Percentiles rank a stretch among this genome's conserved stretches.
phyloP scores from a whole-genome alignment of 2,329 filamentous ascomycete genomes.

The Alternaria ethzedia region DNA sequence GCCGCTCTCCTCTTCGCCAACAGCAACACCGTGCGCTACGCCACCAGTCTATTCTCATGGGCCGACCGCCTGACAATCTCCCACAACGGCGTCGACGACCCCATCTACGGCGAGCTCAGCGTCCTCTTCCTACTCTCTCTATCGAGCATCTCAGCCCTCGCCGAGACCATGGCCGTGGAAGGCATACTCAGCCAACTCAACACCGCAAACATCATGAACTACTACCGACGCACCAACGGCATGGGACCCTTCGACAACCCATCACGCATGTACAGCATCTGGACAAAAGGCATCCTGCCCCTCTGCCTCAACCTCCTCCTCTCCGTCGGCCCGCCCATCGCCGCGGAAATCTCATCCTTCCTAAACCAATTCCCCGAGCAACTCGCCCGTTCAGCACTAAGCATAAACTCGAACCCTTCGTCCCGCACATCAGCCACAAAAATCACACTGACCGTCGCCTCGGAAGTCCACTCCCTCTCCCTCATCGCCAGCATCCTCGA shows the following conservation, averaged over 20 bases:
- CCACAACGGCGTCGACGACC: constrained; percentile 68
- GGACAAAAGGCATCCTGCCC: constrained; percentile 86
- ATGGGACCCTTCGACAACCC: constrained; percentile 82
- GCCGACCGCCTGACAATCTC: constrained; percentile 76
- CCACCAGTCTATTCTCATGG: constrained; percentile 91
- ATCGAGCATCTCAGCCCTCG: constrained; percentile 78
- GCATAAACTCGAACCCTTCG: constrained; percentile 65
- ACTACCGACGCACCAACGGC: constrained; percentile 70
- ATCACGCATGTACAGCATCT: constrained; percentile 82
- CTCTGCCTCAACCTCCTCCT: constrained; percentile 87
- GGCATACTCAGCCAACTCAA: constrained; percentile 80
- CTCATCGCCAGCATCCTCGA: constrained; percentile 76
- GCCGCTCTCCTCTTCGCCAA: constrained; percentile 60
- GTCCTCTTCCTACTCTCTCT: constrained; percentile 87
- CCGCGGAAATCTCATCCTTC: constrained; percentile 83
- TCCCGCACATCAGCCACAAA: constrained; percentile 50
- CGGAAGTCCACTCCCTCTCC: constrained; percentile 79
- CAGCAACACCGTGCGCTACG: constrained; percentile 76
- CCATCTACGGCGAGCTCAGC: constrained; percentile 91
- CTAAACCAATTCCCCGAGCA: constrained; percentile 88
- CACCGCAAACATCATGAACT: constrained; percentile 77
- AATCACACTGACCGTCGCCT: constrained; percentile 74
- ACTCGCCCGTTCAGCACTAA: constrained; percentile 72
- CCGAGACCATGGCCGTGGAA: constrained; percentile 89
- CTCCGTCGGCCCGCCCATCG: constrained; percentile 79